A percentile compares a stretch with the other conserved stretches of the same genome.
Evolutionary conservation across 2,329 filamentous ascomycete species (phyloP).

Genomic region (Hypoxylon sp.): DNA sequence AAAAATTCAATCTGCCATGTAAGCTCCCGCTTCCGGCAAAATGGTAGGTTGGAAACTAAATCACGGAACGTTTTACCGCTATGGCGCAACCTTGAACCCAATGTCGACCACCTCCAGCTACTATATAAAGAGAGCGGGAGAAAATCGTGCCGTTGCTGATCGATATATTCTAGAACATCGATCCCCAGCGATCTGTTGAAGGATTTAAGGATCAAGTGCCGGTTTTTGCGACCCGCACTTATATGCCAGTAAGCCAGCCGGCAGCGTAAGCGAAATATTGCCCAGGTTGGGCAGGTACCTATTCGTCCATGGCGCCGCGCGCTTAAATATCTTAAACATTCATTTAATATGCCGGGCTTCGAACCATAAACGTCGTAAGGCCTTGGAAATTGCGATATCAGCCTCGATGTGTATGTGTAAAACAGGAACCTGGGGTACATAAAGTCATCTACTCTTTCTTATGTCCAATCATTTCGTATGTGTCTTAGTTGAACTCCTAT

Average conservation of each 20-base stretch:
- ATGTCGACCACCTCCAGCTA: slow-evolving; percentile 2
- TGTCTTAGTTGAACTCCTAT: not conserved
- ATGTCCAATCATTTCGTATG: not conserved
- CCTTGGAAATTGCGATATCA: slow-evolving; percentile 7
- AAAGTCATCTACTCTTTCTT: not conserved
- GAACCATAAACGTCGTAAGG: slow-evolving; percentile 10
- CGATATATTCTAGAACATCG: slow-evolving; percentile 29
- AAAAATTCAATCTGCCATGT: slow-evolving; percentile 25
- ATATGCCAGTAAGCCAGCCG: slow-evolving; percentile 9
- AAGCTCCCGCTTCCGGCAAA: slow-evolving; percentile 37
- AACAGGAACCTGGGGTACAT: not conserved
- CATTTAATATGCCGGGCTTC: slow-evolving; percentile 5
- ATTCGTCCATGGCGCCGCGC: slow-evolving; percentile 7
- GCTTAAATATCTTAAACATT: slow-evolving; percentile 16
- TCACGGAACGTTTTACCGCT: slow-evolving; percentile 34
- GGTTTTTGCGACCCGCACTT: slow-evolving; percentile 14
- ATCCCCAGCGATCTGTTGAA: slow-evolving; percentile 8
- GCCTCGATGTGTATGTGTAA: not conserved
- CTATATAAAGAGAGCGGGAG: slow-evolving; percentile 16
- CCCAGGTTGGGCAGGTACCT: slow-evolving; percentile 7
- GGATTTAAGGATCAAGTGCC: slow-evolving; percentile 28
- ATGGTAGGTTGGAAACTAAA: slow-evolving; percentile 31
- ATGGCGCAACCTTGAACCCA: slow-evolving; percentile 7
- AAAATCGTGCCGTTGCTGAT: slow-evolving; percentile 18
- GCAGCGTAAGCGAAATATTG: slow-evolving; percentile 16